Base-by-base conservation (phyloP, 1,284 basidiomycete genomes). In the Cryptococcus sp. region DNA sequence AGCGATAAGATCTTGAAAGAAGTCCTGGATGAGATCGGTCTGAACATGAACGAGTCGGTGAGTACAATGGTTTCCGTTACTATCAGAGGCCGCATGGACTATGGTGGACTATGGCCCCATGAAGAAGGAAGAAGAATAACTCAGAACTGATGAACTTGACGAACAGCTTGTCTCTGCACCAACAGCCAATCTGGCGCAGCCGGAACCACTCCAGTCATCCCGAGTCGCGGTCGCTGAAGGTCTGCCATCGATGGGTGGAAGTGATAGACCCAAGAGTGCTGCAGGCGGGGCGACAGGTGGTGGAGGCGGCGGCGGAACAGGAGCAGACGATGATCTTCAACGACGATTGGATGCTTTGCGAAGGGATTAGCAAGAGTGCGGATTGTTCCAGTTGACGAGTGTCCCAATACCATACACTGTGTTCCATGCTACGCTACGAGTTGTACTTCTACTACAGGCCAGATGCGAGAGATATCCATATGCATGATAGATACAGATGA, bases 11-110 rank as follows among this genome's bases (percentile, higher is more conserved):
- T 99, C 62, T 79, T 99, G 64, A 93, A 91, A 71, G 88, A 99
- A 78, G 95, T 99, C 30, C 81, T 99, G 49, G 96, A 99, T 69
- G 96, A 99, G 82, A 97, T 99, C 62, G 96, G 95, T 22, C 88
- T 99, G 57, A 86, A 85, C 63, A 82, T 98, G 59, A 90, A 89
- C 3, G 96, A 99, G 77, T 88, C 95, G 82, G 94, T 91, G 70
- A 68, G 82, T 74, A 22, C 8, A 22, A 7, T 6, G 22, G 6
- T 5, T 6, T 16, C 25, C 25, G 15, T 51, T 7, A 3, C 38
- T 30, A 27, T 19, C 22, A 22, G 13, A 10, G 13, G 11, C 3
- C 38, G 1, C 27, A 35, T 41, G 35, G 30, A 52, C 8, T 19
- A 22, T 22, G 10, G n/a, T 52, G n/a, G 19, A 41, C n/a, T 13